Base-by-base conservation (phyloP, 441 rosid genomes). In the Pelargonium citronellum region DNA sequence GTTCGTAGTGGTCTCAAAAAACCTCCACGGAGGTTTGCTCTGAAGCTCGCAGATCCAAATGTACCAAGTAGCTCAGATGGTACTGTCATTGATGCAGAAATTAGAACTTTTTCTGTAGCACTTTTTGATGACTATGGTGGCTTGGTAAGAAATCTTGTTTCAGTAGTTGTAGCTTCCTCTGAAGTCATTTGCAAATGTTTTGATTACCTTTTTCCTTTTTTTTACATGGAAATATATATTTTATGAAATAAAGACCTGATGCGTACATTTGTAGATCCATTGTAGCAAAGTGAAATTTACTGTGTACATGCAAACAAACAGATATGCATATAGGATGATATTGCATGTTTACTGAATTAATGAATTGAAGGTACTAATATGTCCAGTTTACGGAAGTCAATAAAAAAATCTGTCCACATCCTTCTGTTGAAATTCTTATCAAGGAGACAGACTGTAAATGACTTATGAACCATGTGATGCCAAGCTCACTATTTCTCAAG, bases 61-160 rank as follows among this genome's bases (percentile, higher is more conserved):
- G 53, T 77, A 57, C 89, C 82, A 39, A 85, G 83, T 73, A 83
- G 90, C 75, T 84, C 86, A 66, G 98, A 87, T 81, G 88, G 85
- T 84, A 87, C 81, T 68, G 86, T 89, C 73, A 79, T 92, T 74
- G 87, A 85, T 75, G 99, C 86, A 10, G 86, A 88, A 75, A 81
- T 95, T 53, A 74, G 86, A 79, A 90, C 97, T 9, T 89, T 95
- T 70, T 95, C 99, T 74, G 93, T 85, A 22, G 91, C 98, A n/a
- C 85, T 95, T 79, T 92, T 90, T 83, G 99, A 95, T 74, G 99
- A 95, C 80, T 95, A 86, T 71, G 91, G 97, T 81, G 99, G 99
- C 70, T 80, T 95, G 99, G 99, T 95, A 71, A 83, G 96, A 73
- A 72, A 17, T 74, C 69, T 27, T 73, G 0, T 69, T 8, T 22